These are phyloP conservation scores for Picea mariana DNA, from an alignment of 83 land plant genomes.

Conservation along the genomic window DNA sequence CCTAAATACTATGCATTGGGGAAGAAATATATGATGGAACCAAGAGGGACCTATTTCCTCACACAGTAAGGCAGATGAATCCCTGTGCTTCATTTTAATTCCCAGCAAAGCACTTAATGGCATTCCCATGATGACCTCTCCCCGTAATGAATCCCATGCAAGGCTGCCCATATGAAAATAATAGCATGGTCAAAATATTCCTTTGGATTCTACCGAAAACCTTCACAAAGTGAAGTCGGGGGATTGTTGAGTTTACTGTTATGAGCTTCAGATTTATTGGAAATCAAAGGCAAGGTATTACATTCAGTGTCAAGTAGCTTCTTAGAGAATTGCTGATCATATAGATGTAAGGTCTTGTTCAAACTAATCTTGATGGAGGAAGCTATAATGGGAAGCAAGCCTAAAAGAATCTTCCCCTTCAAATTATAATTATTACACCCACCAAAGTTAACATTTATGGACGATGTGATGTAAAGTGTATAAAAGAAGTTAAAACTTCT, in stretches of 20 bases:
- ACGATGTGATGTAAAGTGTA: background rate
- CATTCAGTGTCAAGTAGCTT: background rate
- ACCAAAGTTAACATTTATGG: background rate
- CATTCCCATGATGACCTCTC: background rate
- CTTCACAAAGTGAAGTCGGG: too few relatives aligned
- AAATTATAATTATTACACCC: background rate
- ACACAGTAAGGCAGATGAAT: background rate
- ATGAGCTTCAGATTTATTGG: too few relatives aligned
- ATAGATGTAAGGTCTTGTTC: background rate
- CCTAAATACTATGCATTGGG: background rate
- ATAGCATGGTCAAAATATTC: background rate
- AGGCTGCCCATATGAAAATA: too few relatives aligned
- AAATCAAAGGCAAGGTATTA: too few relatives aligned
- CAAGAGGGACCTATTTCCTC: background rate
- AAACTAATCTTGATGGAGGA: background rate
- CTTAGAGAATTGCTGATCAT: background rate
- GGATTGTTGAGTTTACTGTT: too few relatives aligned
- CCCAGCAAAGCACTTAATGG: background rate
- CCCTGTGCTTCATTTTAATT: background rate
- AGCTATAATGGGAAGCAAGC: background rate
- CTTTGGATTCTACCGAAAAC: background rate
- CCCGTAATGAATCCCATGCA: background rate
- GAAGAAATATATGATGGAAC: background rate
- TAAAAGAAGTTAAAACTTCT: background rate
- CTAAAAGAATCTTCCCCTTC: background rate